Evolutionary conservation across 2,329 filamentous ascomycete species (phyloP), one percentile per base, ranked within the genome.

Genomic region (Pezicula radicicola): DNA sequence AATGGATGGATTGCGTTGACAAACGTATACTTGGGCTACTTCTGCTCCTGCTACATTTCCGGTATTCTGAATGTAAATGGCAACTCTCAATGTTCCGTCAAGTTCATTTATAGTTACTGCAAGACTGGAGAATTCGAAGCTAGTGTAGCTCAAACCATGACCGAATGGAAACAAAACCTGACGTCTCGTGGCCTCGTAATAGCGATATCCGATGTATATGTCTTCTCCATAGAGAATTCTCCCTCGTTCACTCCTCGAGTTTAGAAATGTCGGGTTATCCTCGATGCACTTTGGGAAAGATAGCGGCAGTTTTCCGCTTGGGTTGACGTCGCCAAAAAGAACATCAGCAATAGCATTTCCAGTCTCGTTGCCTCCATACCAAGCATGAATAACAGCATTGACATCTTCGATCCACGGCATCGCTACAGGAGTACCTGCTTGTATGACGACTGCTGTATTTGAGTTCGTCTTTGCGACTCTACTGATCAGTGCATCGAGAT

Each of bases 361-460:
- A 6, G 85, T 86, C 72, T 93, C 89, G 63, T 92, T 89, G n/a
- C 89, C 89, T 54, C 88, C 87, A 63, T 91, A 93, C 88, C 88
- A 93, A 6, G 89, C 88, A 63, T 92, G 88, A 0, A 91, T 64
- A 2, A 92, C 72, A 1, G 83, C 81, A 6, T 70, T 64, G 2
- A 55, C 80, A 35, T 75, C 66, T 18, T 72, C 62, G 1, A 79
- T 73, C 85, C 85, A 89, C 1, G 85, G 85, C 85, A 90, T 85
- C 52, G 79, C 76, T 21, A 89, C 79, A 0, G 89, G 88, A 0
- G 88, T 90, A 35, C 89, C 89, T 0, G 87, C 89, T 61, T 92
- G 89, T 64, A 89, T 83, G 2, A 92, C 85, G 2, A 94, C 81
- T 1, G 83, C 81, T 1, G 87, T 85, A 50, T 85, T 85, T 3